These are phyloP conservation scores for Amphirosellinia nigrospora DNA, from an alignment of 495 filamentous ascomycete genomes.

Conservation along the genomic window DNA sequence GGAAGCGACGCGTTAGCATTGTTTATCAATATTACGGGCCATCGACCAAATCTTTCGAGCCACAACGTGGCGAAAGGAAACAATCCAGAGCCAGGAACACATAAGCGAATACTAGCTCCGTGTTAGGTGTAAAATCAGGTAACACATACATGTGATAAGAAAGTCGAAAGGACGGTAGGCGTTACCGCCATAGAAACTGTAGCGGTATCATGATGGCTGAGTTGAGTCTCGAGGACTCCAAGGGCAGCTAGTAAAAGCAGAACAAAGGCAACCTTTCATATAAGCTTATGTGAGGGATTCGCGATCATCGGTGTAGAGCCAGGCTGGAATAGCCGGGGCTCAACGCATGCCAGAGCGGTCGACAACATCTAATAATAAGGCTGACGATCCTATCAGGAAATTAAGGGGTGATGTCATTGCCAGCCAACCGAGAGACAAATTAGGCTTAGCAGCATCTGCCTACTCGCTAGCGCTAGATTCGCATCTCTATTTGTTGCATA, in stretches of 20 bases:
- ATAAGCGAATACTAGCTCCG: neutral
- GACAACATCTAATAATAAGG: slow-evolving; percentile 19
- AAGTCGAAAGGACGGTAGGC: slow-evolving; percentile 78
- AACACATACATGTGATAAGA: slow-evolving; percentile 73
- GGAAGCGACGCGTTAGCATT: slow-evolving; percentile 29
- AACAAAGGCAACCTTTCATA: neutral
- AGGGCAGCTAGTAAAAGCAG: neutral
- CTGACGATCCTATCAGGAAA: slow-evolving; percentile 13
- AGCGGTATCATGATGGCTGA: slow-evolving; percentile 64
- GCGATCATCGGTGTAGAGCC: neutral
- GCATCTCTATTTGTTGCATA: neutral
- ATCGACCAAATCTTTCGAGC: neutral
- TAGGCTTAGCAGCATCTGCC: slow-evolving; percentile 16
- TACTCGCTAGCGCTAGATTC: slow-evolving; percentile 9
- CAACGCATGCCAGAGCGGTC: slow-evolving; percentile 6
- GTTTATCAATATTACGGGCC: neutral
- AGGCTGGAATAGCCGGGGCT: neutral
- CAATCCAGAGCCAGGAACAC: neutral
- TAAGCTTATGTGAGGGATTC: neutral
- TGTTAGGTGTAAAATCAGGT: neutral
- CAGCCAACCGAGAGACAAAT: neutral
- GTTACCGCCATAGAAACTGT: slow-evolving; percentile 75
- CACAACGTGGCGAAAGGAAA: neutral
- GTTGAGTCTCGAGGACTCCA: neutral
- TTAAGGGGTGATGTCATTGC: slow-evolving; percentile 23